phyloP scores from a whole-genome alignment of 2,329 filamentous ascomycete species.

The Albifimbria verrucaria region DNA sequence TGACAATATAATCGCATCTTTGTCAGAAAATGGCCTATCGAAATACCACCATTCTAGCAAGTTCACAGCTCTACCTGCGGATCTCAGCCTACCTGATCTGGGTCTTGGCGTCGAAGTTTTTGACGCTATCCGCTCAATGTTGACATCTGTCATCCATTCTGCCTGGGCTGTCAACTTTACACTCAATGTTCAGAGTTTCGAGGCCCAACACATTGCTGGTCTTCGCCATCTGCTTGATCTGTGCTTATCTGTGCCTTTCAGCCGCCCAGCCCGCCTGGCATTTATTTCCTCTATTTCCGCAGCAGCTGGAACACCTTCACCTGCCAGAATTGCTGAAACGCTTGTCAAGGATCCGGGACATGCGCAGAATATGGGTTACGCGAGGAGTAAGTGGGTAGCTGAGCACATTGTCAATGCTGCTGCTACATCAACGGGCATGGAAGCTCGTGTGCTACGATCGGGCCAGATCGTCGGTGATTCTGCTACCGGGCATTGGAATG shows the following conservation, averaged over 20 bases:
- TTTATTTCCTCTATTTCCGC: conserved; percentile 44
- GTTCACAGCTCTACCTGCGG: conserved; percentile 34
- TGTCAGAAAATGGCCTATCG: conserved; percentile 24
- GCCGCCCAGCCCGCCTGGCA: conserved; percentile 32
- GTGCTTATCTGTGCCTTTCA: conserved; percentile 28
- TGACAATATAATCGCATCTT: conserved; percentile 21
- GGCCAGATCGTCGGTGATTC: conserved; percentile 48
- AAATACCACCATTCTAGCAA: conserved; percentile 19
- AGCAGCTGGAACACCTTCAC: conserved; percentile 33
- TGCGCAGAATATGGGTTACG: conserved; percentile 50
- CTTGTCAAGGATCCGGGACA: conserved; percentile 29
- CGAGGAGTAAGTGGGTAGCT: conserved; percentile 44
- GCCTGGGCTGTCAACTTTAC: conserved; percentile 57
- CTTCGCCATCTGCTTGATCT: conserved; percentile 42
- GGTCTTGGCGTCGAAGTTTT: conserved; percentile 29
- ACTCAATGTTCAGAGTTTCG: conserved; percentile 44
- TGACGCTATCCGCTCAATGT: conserved; percentile 19
- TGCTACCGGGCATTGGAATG: conserved; percentile 43
- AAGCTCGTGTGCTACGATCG: conserved; percentile 33
- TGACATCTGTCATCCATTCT: conserved; percentile 45
- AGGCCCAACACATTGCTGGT: conserved; percentile 40
- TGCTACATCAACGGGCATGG: conserved; percentile 23
- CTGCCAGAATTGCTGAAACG: conserved; percentile 31
- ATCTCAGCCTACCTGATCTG: conserved; percentile 36
- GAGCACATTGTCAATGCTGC: conserved; percentile 39